Evolutionary conservation across 345 rosid genomes (phyloP).

Genomic region (Hypericum perforatum): DNA sequence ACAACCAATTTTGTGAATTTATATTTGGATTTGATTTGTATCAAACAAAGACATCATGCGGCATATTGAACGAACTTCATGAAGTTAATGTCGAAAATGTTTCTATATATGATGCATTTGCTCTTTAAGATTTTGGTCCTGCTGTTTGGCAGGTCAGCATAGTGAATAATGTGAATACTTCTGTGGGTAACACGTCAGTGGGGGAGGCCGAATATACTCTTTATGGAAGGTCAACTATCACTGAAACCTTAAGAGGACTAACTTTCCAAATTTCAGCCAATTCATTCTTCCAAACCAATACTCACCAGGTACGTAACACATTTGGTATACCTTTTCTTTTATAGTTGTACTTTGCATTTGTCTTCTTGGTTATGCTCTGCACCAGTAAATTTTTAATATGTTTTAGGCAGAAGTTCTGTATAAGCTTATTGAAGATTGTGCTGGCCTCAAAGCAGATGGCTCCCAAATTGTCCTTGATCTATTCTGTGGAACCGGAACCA

Average conservation of each 20-base stretch:
- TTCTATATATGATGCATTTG: not conserved
- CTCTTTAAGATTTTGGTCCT: conserved; percentile 7
- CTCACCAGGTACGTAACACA: conserved; percentile 50
- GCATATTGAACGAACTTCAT: too few species aligned
- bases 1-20: not conserved
- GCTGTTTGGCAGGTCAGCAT: conserved; percentile 52
- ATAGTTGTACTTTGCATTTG: not conserved
- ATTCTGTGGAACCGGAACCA: conserved; percentile 94
- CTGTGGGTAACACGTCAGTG: conserved; percentile 84
- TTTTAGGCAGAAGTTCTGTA: conserved; percentile 84
- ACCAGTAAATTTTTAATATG: conserved; percentile 12
- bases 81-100: not conserved
- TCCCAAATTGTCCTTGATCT: conserved; percentile 89
- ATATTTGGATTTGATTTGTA: not conserved
- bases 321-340: not conserved
- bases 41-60: not conserved
- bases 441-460: conserved; percentile 79
- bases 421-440: conserved; percentile 72
- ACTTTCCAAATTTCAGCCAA: conserved; percentile 88
- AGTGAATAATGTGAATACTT: conserved; percentile 79
- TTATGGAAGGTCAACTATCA: conserved; percentile 59
- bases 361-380: conserved; percentile 2
- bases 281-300: conserved; percentile 92
- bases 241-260: conserved; percentile 73
- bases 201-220: conserved; percentile 85